phyloP scores from a whole-genome alignment of 768 basidiomycete genomes.

The Xerocomus spinulosus region DNA sequence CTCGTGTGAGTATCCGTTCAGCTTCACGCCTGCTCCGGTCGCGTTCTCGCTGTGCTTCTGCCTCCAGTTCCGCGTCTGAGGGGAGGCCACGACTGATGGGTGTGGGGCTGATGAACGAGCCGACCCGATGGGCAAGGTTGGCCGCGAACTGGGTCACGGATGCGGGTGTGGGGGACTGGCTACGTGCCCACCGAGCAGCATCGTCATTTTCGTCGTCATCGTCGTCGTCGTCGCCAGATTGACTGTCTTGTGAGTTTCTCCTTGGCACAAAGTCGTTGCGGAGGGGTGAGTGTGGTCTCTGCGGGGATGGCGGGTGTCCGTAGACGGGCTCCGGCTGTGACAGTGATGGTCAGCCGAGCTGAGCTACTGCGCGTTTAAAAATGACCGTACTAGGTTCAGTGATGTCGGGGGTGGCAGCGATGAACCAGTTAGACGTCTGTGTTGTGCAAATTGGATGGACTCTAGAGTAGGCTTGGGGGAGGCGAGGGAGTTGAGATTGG shows the following conservation, averaged over 20 bases:
- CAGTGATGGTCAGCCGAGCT: conserved; percentile 10
- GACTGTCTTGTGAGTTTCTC: conserved; percentile 49
- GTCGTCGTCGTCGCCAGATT: conserved; percentile 39
- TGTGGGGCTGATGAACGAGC: conserved; percentile 56
- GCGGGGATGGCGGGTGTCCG: conserved; percentile 32
- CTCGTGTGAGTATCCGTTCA: conserved; percentile 66
- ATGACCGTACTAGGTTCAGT: conserved; percentile 35
- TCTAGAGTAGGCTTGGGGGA: conserved; percentile 24
- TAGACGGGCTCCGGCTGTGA: conserved; percentile 43
- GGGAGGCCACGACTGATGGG: conserved; percentile 44
- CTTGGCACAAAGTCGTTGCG: conserved; percentile 54
- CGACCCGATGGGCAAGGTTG: conserved; percentile 71
- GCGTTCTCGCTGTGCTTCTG: conserved; percentile 72
- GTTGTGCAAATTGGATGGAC: conserved; percentile 19
- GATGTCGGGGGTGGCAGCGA: conserved; percentile 38
- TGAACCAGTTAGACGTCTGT: conserved; percentile 36
- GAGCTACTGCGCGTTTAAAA: conserved; percentile 1
- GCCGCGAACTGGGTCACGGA: conserved; percentile 73
- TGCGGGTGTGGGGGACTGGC: conserved; percentile 53
- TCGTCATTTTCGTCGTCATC: conserved; percentile 36
- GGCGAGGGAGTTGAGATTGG: conserved; percentile 29
- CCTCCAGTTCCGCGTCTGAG: conserved; percentile 77
- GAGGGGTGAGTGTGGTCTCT: conserved; percentile 67
- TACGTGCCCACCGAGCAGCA: conserved; percentile 29
- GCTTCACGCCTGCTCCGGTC: conserved; percentile 74